Evolutionary conservation across 169 alveolate genomes (phyloP).

Genomic region (Plasmodium ovale): DNA sequence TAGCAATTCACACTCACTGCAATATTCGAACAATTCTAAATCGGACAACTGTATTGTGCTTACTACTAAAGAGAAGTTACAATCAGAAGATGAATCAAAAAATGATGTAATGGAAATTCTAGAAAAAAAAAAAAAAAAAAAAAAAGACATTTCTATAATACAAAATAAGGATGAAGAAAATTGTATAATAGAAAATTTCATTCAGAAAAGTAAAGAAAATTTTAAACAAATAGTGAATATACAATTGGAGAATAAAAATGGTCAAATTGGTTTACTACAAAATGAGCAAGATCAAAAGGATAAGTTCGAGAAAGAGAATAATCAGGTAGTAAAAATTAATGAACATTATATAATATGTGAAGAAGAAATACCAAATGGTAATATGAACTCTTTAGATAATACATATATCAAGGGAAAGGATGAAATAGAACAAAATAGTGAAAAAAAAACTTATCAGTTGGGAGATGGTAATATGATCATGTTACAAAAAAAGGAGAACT

Average conservation of each 20-base stretch:
- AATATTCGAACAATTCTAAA: not conserved
- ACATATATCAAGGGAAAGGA: not conserved
- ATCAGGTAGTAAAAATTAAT: not conserved
- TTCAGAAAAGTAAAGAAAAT: slow-evolving; percentile 23
- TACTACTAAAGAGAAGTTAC: not conserved
- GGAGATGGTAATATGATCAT: not conserved
- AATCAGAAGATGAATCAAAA: not conserved
- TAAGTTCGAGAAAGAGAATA: not conserved
- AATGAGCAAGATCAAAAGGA: not conserved
- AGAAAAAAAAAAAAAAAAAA: not conserved
- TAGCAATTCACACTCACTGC: not conserved
- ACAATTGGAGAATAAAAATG: not conserved
- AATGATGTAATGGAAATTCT: not conserved
- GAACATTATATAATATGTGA: no score
- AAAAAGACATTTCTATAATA: not conserved
- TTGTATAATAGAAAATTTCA: slow-evolving; percentile 61
- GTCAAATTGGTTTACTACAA: not conserved
- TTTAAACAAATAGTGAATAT: no score
- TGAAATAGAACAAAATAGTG: not conserved
- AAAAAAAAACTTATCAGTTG: not conserved
- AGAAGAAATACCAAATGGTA: not conserved
- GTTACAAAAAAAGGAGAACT: not conserved
- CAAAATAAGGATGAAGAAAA: slow-evolving; percentile 39
- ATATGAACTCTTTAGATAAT: not conserved
- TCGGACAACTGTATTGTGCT: no score